Conservation (phyloP, 257 asterid genomes). For the Striga asiatica region DNA sequence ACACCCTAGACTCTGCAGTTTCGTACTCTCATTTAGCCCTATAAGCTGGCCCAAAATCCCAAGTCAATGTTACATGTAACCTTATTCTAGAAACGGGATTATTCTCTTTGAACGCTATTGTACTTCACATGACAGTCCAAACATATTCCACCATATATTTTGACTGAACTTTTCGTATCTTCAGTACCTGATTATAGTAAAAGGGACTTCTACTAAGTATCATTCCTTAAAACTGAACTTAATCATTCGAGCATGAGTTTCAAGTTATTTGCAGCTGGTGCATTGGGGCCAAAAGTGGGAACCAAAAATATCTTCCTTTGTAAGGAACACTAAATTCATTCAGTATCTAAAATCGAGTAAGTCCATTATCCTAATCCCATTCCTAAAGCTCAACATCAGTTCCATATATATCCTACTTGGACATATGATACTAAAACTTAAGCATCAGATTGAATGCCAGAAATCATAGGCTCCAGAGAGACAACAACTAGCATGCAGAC, state of each 20-base stretch:
- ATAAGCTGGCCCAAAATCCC: no score
- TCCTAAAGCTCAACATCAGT: neutral
- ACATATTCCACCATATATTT: no score
- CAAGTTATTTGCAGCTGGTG: neutral
- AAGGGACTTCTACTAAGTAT: no score
- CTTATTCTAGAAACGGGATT: neutral
- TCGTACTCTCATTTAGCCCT: no score
- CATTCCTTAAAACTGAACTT: no score
- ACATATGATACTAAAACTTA: slow-evolving; percentile 11
- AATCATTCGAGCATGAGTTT: neutral
- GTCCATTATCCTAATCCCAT: neutral
- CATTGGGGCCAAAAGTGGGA: neutral
- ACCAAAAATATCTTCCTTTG: neutral
- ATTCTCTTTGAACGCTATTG: neutral
- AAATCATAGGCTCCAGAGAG: neutral
- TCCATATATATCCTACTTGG: neutral
- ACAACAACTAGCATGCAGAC: neutral
- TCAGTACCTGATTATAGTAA: no score
- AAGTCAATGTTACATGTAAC: no score
- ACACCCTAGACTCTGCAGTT: no score
- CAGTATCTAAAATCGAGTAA: neutral
- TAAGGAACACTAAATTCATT: neutral
- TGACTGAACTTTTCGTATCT: slow-evolving; percentile 6
- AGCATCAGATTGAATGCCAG: neutral
- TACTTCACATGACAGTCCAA: no score